Conservation (phyloP, 148 eudicot genomes). For the Diospyros kaki region DNA sequence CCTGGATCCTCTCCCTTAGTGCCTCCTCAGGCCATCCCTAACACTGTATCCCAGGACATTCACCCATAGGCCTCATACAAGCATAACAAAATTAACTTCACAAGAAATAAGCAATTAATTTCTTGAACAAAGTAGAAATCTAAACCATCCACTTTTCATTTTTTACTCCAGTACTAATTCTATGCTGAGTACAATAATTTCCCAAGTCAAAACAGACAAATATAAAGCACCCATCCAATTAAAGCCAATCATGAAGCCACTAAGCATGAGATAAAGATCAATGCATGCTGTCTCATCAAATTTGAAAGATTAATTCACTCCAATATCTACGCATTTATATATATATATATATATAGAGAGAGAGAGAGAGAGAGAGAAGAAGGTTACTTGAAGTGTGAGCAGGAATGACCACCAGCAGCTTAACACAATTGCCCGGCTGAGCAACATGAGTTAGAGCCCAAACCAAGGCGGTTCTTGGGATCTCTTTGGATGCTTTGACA, state of each 20-base stretch:
- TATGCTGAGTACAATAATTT: too few species aligned
- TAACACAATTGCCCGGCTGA: slow-evolving; percentile 62
- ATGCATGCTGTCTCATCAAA: slow-evolving; percentile 1
- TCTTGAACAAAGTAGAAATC: not conserved
- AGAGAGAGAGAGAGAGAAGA: not conserved
- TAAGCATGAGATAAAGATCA: not conserved
- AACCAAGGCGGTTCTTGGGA: slow-evolving; percentile 53
- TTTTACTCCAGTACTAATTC: not conserved
- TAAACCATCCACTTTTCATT: not conserved
- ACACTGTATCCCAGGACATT: too few species aligned
- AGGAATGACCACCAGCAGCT: slow-evolving; percentile 62
- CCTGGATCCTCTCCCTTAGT: too few species aligned
- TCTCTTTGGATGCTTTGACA: slow-evolving; percentile 58
- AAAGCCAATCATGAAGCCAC: too few species aligned
- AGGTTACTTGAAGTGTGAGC: slow-evolving; percentile 51
- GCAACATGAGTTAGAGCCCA: slow-evolving; percentile 80
- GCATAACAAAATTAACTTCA: not conserved
- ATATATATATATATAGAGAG: not conserved
- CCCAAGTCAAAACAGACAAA: too few species aligned
- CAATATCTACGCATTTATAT: not conserved
- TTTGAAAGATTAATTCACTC: not conserved
- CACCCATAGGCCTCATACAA: not conserved
- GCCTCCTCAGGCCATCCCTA: too few species aligned
- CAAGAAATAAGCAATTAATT: slow-evolving; percentile 1
- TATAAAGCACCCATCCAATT: too few species aligned